Evolutionary conservation across 768 basidiomycete species (phyloP).

Genomic region (Glaciozyma antarctica): DNA sequence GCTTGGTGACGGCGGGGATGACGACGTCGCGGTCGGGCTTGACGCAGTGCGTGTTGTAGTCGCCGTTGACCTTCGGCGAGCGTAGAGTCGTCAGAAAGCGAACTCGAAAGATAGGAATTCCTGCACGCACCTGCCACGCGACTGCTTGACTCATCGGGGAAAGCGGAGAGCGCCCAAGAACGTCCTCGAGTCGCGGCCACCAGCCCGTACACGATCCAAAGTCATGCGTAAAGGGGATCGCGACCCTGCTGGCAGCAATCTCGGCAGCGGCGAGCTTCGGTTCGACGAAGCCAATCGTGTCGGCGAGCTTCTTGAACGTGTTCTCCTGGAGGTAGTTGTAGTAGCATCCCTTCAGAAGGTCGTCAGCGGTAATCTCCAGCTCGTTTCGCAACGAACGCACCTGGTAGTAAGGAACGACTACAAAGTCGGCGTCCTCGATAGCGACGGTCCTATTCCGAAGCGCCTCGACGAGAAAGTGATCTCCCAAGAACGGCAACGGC

Average conservation of each 20-base stretch:
- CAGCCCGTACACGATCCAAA: constrained; percentile 34
- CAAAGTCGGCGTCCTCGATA: constrained; percentile 31
- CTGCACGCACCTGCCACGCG: constrained; percentile 27
- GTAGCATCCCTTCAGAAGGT: constrained; percentile 29
- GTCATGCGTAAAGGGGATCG: constrained; percentile 35
- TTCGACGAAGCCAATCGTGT: constrained; percentile 28
- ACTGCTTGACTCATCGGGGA: constrained; percentile 34
- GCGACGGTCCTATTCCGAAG: constrained; percentile 16
- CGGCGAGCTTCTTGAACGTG: constrained; percentile 34
- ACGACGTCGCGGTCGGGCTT: constrained; percentile 34
- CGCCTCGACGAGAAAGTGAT: constrained; percentile 32
- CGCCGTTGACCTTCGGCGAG: constrained; percentile 29
- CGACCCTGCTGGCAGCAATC: constrained; percentile 26
- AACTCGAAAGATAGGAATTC: not conserved
- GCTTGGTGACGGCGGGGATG: constrained; percentile 32
- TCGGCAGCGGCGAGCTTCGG: constrained; percentile 19
- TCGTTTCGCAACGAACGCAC: not conserved
- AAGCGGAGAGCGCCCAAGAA: constrained; percentile 30
- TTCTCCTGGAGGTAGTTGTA: constrained; percentile 33
- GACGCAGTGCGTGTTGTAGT: constrained; percentile 35
- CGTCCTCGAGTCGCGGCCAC: constrained; percentile 32
- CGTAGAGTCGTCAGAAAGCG: not conserved
- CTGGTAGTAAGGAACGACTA: constrained; percentile 32
- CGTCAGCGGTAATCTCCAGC: not conserved
- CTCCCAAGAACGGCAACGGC: constrained; percentile 29